A percentile compares a stretch with the other conserved stretches of the same genome.
Conservation (phyloP, 2,329 filamentous ascomycete genomes). For the Beauveria medogensis region DNA sequence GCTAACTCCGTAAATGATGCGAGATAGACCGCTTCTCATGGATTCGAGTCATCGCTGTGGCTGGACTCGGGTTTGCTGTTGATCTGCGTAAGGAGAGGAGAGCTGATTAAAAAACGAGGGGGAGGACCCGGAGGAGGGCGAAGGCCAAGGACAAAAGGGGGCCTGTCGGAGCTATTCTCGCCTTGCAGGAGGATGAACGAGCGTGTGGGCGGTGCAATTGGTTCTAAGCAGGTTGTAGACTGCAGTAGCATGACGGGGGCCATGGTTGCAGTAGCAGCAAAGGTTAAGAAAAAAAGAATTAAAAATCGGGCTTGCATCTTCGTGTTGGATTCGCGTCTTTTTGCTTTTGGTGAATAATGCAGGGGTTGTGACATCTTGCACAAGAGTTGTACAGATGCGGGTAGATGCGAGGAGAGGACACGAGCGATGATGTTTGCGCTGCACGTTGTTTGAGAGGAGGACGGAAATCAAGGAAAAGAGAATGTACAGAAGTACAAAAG, state of each 20-base stretch:
- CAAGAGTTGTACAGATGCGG: background rate
- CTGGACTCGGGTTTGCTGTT: background rate
- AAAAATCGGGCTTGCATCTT: background rate
- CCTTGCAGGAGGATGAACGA: background rate
- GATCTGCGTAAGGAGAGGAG: background rate
- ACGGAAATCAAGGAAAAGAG: background rate
- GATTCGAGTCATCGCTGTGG: background rate
- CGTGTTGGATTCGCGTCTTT: slow-evolving; percentile 9
- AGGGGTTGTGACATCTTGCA: background rate
- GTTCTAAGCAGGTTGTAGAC: background rate
- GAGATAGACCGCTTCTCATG: background rate
- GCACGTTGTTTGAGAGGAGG: too few relatives aligned
- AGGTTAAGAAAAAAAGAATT: background rate
- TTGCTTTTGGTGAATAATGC: background rate
- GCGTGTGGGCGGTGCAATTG: background rate
- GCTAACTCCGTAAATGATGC: background rate
- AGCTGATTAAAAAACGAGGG: background rate
- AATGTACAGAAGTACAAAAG: too few relatives aligned
- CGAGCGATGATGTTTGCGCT: background rate
- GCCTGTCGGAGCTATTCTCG: background rate
- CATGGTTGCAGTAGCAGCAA: background rate
- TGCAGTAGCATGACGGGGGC: background rate
- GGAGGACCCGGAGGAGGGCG: too few relatives aligned
- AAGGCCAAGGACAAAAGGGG: background rate
- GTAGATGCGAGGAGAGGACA: background rate